These are phyloP conservation scores for Sarcodon sp. DNA, from an alignment of 768 basidiomycete genomes.

Conservation along the genomic window DNA sequence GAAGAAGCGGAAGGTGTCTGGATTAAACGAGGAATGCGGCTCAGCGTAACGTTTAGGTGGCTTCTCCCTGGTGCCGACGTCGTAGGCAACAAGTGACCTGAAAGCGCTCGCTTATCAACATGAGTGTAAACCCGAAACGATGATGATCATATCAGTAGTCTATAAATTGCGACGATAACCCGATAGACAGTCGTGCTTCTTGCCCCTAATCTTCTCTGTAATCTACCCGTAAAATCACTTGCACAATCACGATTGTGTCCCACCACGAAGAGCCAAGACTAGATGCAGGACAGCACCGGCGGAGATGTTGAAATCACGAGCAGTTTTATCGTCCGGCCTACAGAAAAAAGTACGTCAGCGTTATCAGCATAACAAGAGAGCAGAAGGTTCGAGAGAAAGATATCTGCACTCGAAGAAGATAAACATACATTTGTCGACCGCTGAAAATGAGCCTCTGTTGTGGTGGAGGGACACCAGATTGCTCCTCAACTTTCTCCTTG, in stretches of 20 bases:
- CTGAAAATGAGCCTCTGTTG: slow-evolving; percentile 91
- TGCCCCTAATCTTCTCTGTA: not conserved
- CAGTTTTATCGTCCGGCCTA: slow-evolving; percentile 89
- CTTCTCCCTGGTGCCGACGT: slow-evolving; percentile 75
- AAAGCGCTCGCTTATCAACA: not conserved
- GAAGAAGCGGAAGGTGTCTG: slow-evolving; percentile 12
- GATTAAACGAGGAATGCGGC: slow-evolving; percentile 39
- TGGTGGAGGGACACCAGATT: slow-evolving; percentile 92
- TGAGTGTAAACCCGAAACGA: not conserved
- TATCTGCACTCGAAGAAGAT: not conserved
- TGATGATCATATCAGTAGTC: not conserved
- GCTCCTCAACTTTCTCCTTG: slow-evolving; percentile 97
- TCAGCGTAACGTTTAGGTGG: slow-evolving; percentile 86
- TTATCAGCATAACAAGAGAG: no score
- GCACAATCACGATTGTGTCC: slow-evolving; percentile 15
- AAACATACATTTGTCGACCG: slow-evolving; percentile 83
- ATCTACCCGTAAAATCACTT: not conserved
- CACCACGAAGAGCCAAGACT: slow-evolving; percentile 91
- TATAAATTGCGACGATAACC: not conserved
- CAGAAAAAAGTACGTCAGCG: not conserved
- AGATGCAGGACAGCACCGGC: slow-evolving; percentile 88
- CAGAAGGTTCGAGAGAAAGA: not conserved
- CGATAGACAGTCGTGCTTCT: no score
- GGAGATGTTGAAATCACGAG: slow-evolving; percentile 68
- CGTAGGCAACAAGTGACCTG: slow-evolving; percentile 22